Evolutionary conservation across 139 green algal genomes (phyloP).

Genomic region (Diplosphaera chodatii): DNA sequence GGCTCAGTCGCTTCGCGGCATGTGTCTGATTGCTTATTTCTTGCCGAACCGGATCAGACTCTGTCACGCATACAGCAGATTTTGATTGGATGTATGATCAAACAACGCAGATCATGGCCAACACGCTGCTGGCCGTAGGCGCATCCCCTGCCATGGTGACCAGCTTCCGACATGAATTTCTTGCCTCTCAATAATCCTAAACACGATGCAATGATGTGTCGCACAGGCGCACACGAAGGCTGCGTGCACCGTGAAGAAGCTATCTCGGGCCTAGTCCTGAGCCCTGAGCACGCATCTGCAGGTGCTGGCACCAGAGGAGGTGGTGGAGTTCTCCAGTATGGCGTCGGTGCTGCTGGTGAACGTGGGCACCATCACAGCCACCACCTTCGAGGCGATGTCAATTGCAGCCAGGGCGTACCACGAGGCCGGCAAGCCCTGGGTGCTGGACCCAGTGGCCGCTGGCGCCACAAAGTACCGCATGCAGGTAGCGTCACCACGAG

Average conservation of each 20-base stretch:
- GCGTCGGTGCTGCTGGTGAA: slow-evolving; percentile 66
- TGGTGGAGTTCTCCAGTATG: slow-evolving; percentile 61
- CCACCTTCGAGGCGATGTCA: slow-evolving; percentile 56
- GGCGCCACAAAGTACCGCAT: slow-evolving; percentile 65
- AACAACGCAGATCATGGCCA: slow-evolving; percentile 64
- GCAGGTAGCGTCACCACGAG: slow-evolving; percentile 11
- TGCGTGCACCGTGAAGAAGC: too few relatives aligned
- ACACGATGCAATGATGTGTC: too few relatives aligned
- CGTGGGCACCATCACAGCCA: slow-evolving; percentile 60
- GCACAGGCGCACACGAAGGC: too few relatives aligned
- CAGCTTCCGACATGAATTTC: too few relatives aligned
- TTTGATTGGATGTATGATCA: too few relatives aligned
- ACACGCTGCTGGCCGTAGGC: slow-evolving; percentile 65
- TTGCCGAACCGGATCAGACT: too few relatives aligned
- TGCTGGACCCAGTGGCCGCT: slow-evolving; percentile 77
- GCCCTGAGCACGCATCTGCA: too few relatives aligned
- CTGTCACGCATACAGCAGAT: too few relatives aligned
- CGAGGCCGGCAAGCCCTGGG: slow-evolving; percentile 60
- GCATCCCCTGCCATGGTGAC: slow-evolving; percentile 76
- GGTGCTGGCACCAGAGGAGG: slow-evolving; percentile 56
- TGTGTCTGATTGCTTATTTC: too few relatives aligned
- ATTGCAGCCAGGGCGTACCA: slow-evolving; percentile 44
- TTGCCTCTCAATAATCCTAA: too few relatives aligned
- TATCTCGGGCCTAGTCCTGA: too few relatives aligned
- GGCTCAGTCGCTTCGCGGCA: too few relatives aligned